Base-by-base conservation (phyloP, 2,329 filamentous ascomycete species). In the Pseudocercospora eumusae region DNA sequence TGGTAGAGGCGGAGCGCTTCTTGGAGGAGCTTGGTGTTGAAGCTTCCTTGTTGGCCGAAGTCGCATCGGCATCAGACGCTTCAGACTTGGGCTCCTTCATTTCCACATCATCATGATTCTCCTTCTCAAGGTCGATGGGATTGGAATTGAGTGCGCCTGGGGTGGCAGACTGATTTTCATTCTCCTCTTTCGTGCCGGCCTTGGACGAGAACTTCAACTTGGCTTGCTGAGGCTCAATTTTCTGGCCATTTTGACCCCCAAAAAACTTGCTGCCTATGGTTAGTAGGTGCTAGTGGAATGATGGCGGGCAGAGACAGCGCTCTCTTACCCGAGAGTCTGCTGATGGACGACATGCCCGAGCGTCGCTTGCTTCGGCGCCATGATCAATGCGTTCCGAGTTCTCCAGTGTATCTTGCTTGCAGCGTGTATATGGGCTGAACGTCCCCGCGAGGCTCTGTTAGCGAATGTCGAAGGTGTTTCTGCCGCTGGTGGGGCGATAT, bases 311-410 rank as follows among this genome's bases (percentile, higher is more conserved):
- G n/a, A 20, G 15, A 56, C 56, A 59, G n/a, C 45, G 60, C 76
- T 86, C 52, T 60, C 61, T 31, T 58, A 92, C 90, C 88, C 85
- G 76, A 93, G 79, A 70, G 88, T 91, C 74, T 83, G 86, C 81
- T 93, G 90, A 67, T 83, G 82, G 78, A 86, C 88, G 66, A 93
- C 92, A 80, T 95, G 96, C 92, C 91, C 91, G 76, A 96, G 80
- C 64, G 90, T 96, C 71, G 90, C 87, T 75, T 91, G 92, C 75
- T 91, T 92, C 20, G 79, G 79, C 55, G 80, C 69, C 80, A 82
- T 82, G 28, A 25, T 40, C 18, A 40, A 21, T 54, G 27, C 20
- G 5, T 23, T 28, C 3, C 31, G n/a, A 21, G 28, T 25, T 45
- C 28, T 71, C 58, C 56, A 56, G n/a, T 60, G 5, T 36, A n/a